Evolutionary conservation across 495 filamentous ascomycete species (phyloP), one percentile per base, ranked within the genome.

Genomic region (Neohortaea acidophila): DNA sequence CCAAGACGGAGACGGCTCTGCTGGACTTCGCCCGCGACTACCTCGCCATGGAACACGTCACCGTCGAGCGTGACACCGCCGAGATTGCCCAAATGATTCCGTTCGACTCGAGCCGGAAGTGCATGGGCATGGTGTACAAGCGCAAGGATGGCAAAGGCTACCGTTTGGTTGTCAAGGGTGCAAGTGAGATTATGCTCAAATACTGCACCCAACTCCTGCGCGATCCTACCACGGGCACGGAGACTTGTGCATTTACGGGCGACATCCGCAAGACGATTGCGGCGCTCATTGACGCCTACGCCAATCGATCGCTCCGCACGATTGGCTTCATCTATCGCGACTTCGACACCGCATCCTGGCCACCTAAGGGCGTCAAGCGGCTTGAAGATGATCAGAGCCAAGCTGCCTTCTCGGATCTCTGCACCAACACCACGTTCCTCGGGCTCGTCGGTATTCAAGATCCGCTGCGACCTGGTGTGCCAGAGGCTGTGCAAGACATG

Each of bases 291-390:
- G 69, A 72, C 35, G 65, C 59, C 13, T 96, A 93, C 53, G 87
- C 85, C 12, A 69, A 70, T 10, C 72, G 78, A 10, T 94, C 87
- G 4, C 63, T 96, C 26, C 70, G 87, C 32, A 91, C 87, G 10
- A 92, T 96, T 54, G 81, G 76, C 19, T 65, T 94, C 39, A 61
- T 82, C 9, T 94, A 91, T 52, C 78, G 77, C 25, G 87, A 96
- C 46, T 94, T 91, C 51, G 74, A 84, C 11, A 72, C 70, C 31
- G n/a, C n/a, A n/a, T 24, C 30, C 18, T 94, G 86, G 86, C 86
- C 86, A 15, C 84, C 87, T 3, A 69, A 66, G 38, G 69, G 73
- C 28, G 70, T 68, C 10, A 70, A 68, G 21, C 73, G 67, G 10
- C 57, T 66, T 24, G 81, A 84, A 43, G 76, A 79, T 36, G 78